Conservation (phyloP, 2,329 filamentous ascomycete species). For the Cladosporium halotolerans region DNA sequence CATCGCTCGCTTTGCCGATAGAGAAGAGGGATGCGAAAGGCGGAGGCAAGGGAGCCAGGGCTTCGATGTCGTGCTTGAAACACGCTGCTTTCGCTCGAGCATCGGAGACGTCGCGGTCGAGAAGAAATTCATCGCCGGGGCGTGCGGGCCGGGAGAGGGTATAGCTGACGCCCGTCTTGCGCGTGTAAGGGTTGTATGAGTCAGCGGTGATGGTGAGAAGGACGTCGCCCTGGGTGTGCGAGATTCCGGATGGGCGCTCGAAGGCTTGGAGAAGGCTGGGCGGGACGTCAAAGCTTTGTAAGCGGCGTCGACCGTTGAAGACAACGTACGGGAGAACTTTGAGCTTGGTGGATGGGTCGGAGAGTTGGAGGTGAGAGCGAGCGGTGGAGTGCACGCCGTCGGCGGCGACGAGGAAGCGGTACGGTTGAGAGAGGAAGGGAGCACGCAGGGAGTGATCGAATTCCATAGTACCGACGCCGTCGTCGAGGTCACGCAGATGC, state of each 20-base stretch:
- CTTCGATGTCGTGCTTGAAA: conserved; percentile 31
- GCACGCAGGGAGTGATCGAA: not conserved
- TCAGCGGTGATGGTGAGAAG: conserved; percentile 29
- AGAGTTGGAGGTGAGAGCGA: not conserved
- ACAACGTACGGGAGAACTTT: conserved; percentile 34
- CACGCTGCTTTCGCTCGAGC: conserved; percentile 32
- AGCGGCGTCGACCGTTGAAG: conserved; percentile 29
- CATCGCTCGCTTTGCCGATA: conserved; percentile 25
- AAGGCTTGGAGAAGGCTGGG: conserved; percentile 2
- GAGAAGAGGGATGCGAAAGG: conserved; percentile 32
- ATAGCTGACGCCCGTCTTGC: conserved; percentile 32
- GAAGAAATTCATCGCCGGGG: conserved; percentile 26
- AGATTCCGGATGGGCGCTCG: conserved; percentile 13
- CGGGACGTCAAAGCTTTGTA: conserved; percentile 16
- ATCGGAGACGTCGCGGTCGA: conserved; percentile 26
- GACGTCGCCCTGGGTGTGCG: conserved; percentile 18
- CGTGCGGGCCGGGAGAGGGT: conserved; percentile 33
- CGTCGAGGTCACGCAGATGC: not conserved
- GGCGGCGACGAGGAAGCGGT: conserved; percentile 28
- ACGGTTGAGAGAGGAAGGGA: not conserved
- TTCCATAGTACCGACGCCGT: not conserved
- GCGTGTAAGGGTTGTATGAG: conserved; percentile 15
- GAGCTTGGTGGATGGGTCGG: conserved; percentile 13
- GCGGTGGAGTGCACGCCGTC: conserved; percentile 35
- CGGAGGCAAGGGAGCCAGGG: conserved; percentile 22